Conservation (phyloP, 371 early-diverging fungal genomes). For the Saksenaea vasiformis region DNA sequence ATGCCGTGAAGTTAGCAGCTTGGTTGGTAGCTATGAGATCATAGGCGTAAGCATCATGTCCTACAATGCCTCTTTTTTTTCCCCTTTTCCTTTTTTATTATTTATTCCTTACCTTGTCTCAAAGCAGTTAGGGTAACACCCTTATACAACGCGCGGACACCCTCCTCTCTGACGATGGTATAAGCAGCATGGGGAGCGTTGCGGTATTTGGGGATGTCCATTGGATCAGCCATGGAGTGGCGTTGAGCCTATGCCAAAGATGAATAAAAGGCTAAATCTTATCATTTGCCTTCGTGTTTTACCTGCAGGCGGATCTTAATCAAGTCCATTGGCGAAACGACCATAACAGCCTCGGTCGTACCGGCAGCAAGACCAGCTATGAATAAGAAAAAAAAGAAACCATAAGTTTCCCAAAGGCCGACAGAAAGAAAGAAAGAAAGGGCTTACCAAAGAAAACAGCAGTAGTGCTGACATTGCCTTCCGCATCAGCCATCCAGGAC, state of each 20-base stretch:
- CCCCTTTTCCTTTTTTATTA: neutral
- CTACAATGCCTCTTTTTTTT: neutral
- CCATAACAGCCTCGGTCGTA: conserved; percentile 92
- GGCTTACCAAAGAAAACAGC: conserved; percentile 83
- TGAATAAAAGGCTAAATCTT: neutral
- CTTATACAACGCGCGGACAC: conserved; percentile 89
- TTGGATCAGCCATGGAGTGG: conserved; percentile 94
- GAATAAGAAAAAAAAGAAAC: neutral
- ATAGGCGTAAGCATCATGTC: neutral
- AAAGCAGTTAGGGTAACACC: conserved; percentile 94
- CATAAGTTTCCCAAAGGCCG: neutral
- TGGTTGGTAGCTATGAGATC: conserved; percentile 89
- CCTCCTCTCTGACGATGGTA: conserved; percentile 93
- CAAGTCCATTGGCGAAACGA: conserved; percentile 98
- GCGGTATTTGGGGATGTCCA: conserved; percentile 96
- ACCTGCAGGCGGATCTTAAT: conserved; percentile 94
- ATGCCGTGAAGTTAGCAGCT: conserved; percentile 97
- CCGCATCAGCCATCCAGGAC: conserved; percentile 70
- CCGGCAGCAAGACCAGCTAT: conserved; percentile 95
- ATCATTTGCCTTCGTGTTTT: neutral
- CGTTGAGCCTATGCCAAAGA: conserved; percentile 70
- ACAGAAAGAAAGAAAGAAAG: neutral
- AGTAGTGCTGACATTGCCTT: conserved; percentile 70
- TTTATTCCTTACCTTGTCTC: conserved; percentile 78
- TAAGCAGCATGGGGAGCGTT: conserved; percentile 93